A percentile compares a stretch with the other conserved stretches of the same genome.
Conservation (phyloP, 352 stramenopile species). For the Globisporangium camurandrum region DNA sequence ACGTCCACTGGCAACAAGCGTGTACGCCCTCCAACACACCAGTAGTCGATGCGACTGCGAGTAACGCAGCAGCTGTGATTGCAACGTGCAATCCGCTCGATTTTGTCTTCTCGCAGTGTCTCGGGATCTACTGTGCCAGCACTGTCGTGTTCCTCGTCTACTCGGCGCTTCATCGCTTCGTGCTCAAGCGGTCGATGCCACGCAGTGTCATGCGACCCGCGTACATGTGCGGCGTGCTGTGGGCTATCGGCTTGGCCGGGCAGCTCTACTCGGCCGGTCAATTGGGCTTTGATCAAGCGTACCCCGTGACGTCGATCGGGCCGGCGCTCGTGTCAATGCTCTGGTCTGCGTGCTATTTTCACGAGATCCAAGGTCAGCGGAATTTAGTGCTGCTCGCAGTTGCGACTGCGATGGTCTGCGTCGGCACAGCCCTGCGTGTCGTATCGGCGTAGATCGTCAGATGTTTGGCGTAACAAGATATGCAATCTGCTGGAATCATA, state of each 20-base stretch:
- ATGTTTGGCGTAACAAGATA: too few relatives aligned
- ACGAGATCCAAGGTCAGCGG: conserved; percentile 62
- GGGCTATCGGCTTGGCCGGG: conserved; percentile 55
- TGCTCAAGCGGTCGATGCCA: conserved; percentile 68
- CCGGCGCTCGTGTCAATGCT: conserved; percentile 81
- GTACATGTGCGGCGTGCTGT: conserved; percentile 74
- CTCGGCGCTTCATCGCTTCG: conserved; percentile 67
- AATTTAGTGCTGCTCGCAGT: conserved; percentile 56
- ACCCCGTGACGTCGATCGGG: conserved; percentile 72
- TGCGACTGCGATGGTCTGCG: conserved; percentile 54
- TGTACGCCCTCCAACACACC: conserved; percentile 27
- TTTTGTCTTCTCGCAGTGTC: conserved; percentile 80
- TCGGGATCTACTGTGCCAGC: conserved; percentile 74
- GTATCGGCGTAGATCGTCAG: conserved; percentile 26
- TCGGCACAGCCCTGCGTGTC: conserved; percentile 60
- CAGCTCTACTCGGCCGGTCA: conserved; percentile 68
- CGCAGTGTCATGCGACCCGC: conserved; percentile 74
- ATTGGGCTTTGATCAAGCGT: conserved; percentile 78
- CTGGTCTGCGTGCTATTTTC: conserved; percentile 77
- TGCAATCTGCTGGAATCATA: too few relatives aligned
- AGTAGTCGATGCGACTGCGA: conserved; percentile 4
- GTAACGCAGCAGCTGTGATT: conserved; percentile 20
- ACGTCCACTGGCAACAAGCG: conserved; percentile 61
- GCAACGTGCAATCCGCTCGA: conserved; percentile 71
- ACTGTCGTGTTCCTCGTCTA: conserved; percentile 73